Evolutionary conservation across 2,329 filamentous ascomycete species (phyloP).

Genomic region (Neospermospora avenae): DNA sequence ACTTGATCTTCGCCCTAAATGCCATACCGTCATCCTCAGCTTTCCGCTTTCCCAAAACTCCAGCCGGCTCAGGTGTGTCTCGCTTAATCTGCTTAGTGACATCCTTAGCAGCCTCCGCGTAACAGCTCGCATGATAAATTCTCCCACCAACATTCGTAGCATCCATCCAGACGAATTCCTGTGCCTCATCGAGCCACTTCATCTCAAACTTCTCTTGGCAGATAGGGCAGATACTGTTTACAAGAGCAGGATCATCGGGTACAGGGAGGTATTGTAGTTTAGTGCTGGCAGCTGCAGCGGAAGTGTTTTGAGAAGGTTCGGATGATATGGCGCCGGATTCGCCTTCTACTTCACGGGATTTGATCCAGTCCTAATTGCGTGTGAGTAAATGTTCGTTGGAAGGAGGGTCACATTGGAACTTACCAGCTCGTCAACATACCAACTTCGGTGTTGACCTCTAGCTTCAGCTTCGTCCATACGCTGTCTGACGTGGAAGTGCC

Average conservation of each 20-base stretch:
- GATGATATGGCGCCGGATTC: conserved; percentile 42
- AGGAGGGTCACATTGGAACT: conserved; percentile 34
- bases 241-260: conserved; percentile 70
- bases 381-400: background rate
- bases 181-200: conserved; percentile 85
- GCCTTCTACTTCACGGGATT: conserved; percentile 76
- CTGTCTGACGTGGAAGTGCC: conserved; percentile 94
- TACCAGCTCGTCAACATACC: conserved; percentile 88
- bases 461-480: conserved; percentile 83
- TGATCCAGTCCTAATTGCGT: conserved; percentile 76
- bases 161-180: conserved; percentile 97
- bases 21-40: conserved; percentile 49
- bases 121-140: conserved; percentile 88
- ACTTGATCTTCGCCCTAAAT: conserved; percentile 32
- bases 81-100: conserved; percentile 45
- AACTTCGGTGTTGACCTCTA: conserved; percentile 84
- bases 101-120: conserved; percentile 74
- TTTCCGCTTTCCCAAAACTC: conserved; percentile 69
- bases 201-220: conserved; percentile 95
- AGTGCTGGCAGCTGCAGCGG: conserved; percentile 37
- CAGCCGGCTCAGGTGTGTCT: conserved; percentile 55
- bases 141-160: conserved; percentile 73
- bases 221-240: conserved; percentile 82
- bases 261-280: conserved; percentile 74
- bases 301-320: conserved; percentile 37